A percentile compares a stretch with the other conserved stretches of the same genome.
phyloP scores from a whole-genome alignment of 1,139 yeast genomes.

The Hansenula lynferdii region DNA sequence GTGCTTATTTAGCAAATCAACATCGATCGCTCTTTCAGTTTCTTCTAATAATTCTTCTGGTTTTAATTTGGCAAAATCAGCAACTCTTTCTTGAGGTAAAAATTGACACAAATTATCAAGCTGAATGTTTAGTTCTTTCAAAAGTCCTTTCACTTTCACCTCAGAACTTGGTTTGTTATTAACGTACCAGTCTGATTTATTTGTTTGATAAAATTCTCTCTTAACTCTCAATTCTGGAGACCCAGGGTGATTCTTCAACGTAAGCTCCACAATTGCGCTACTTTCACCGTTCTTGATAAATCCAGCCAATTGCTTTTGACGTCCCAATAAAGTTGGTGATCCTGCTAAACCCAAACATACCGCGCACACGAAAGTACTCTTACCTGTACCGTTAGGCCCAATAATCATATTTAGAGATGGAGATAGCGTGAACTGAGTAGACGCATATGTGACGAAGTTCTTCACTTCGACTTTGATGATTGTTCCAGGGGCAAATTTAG shows the following conservation, averaged over 20 bases:
- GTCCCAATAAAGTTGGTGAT: conserved; percentile 70
- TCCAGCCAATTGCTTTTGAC: conserved; percentile 60
- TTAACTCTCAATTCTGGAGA: conserved; percentile 29
- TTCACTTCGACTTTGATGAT: conserved; percentile 59
- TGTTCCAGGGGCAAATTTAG: conserved; percentile 46
- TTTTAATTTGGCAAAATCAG: conserved; percentile 80
- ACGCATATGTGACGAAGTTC: conserved; percentile 80
- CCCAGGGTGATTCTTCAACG: conserved; percentile 43
- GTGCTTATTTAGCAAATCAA: conserved; percentile 53
- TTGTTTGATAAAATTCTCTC: conserved; percentile 35
- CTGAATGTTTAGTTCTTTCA: conserved; percentile 64
- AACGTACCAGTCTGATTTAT: conserved; percentile 57
- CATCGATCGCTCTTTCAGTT: conserved; percentile 78
- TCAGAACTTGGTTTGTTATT: conserved; percentile 43
- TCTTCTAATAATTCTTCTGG: conserved; percentile 72
- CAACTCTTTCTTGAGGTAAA: conserved; percentile 92
- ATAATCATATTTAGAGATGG: conserved; percentile 89
- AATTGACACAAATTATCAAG: conserved; percentile 91
- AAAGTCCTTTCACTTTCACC: conserved; percentile 38
- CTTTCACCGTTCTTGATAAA: conserved; percentile 75
- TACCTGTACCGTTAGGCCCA: conserved; percentile 98
- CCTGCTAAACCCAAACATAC: conserved; percentile 90
- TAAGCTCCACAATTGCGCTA: conserved; percentile 55
- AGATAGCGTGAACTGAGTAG: conserved; percentile 73
- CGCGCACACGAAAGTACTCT: conserved; percentile 91